phyloP scores from a whole-genome alignment of 495 filamentous ascomycete genomes.

The Sporormia fimetaria region DNA sequence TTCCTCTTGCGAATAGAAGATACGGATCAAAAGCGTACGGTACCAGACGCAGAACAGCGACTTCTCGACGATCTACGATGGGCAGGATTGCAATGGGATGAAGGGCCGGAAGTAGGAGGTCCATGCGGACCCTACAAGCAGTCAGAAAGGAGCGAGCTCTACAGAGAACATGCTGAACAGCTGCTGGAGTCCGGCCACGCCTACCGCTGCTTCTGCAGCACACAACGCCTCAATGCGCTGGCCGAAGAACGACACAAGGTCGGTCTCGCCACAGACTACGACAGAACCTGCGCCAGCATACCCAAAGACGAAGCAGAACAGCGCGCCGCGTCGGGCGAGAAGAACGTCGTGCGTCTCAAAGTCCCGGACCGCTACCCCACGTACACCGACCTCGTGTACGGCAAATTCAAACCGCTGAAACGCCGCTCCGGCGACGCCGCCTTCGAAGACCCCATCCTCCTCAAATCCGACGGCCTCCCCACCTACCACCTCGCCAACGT shows the following conservation, averaged over 20 bases:
- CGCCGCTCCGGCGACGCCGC: conserved; percentile 36
- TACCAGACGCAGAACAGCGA: conserved; percentile 63
- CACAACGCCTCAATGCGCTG: conserved; percentile 54
- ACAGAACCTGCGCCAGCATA: conserved; percentile 63
- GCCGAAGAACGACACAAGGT: conserved; percentile 47
- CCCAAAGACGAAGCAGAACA: conserved; percentile 54
- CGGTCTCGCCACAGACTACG: conserved; percentile 59
- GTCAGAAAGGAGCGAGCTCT: conserved; percentile 71
- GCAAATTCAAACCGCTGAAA: conserved; percentile 33
- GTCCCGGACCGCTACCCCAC: conserved; percentile 45
- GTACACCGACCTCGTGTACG: conserved; percentile 70
- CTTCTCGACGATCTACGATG: conserved; percentile 71
- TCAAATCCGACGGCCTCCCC: conserved; percentile 83
- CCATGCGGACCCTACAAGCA: conserved; percentile 69
- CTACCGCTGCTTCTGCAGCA: conserved; percentile 87
- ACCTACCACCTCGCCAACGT: conserved; percentile 98
- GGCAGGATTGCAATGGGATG: conserved; percentile 89
- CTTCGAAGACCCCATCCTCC: conserved; percentile 68
- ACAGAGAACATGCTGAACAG: conserved; percentile 57
- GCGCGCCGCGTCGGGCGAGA: conserved; percentile 52
- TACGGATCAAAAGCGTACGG: conserved; percentile 81
- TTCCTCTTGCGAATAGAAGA: conserved; percentile 90
- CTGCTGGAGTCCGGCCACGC: conserved; percentile 61
- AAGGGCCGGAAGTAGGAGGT: conserved; percentile 76
- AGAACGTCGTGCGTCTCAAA: conserved; percentile 68